These are phyloP conservation scores for Colletotrichum sp. DNA, from an alignment of 2,329 filamentous ascomycete species.

Conservation along the genomic window DNA sequence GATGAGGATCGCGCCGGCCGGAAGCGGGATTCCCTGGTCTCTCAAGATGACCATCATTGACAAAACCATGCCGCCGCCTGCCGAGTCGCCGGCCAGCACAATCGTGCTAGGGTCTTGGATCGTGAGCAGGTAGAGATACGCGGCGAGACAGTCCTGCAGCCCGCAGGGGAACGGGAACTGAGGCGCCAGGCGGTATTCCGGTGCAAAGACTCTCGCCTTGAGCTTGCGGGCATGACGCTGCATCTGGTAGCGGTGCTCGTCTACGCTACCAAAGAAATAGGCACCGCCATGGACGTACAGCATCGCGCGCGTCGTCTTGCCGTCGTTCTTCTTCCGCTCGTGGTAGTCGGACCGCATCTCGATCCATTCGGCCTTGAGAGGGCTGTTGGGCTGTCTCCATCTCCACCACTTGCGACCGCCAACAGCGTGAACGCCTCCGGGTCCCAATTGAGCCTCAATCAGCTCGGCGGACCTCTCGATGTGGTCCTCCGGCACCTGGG, in stretches of 20 bases:
- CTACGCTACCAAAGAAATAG: slow-evolving; percentile 94
- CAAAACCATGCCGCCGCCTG: slow-evolving; percentile 89
- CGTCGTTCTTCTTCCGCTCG: slow-evolving; percentile 67
- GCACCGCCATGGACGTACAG: slow-evolving; percentile 93
- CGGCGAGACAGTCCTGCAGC: slow-evolving; percentile 85
- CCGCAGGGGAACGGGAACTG: slow-evolving; percentile 97
- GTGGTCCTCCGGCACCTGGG: slow-evolving; percentile 68
- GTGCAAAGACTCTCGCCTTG: slow-evolving; percentile 86
- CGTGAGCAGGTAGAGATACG: slow-evolving; percentile 83
- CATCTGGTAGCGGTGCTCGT: slow-evolving; percentile 98
- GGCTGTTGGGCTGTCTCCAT: slow-evolving; percentile 73
- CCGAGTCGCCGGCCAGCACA: slow-evolving; percentile 88
- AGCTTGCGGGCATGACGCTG: slow-evolving; percentile 95
- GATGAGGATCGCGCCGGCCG: slow-evolving; percentile 88
- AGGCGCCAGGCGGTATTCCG: slow-evolving; percentile 85
- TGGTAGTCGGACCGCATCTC: slow-evolving; percentile 89
- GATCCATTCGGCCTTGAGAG: slow-evolving; percentile 89
- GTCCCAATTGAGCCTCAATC: slow-evolving; percentile 77
- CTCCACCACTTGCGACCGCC: slow-evolving; percentile 91
- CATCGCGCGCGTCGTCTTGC: slow-evolving; percentile 77
- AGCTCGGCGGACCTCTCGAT: slow-evolving; percentile 70
- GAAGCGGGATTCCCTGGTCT: slow-evolving; percentile 82
- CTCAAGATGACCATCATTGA: slow-evolving; percentile 80
- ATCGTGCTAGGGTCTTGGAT: slow-evolving; percentile 82
- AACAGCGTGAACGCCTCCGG: slow-evolving; percentile 74